Percentiles rank a stretch among this genome's conserved stretches.
Conservation (phyloP, 2,329 filamentous ascomycete species). For the Trichoderma citrinoviride region DNA sequence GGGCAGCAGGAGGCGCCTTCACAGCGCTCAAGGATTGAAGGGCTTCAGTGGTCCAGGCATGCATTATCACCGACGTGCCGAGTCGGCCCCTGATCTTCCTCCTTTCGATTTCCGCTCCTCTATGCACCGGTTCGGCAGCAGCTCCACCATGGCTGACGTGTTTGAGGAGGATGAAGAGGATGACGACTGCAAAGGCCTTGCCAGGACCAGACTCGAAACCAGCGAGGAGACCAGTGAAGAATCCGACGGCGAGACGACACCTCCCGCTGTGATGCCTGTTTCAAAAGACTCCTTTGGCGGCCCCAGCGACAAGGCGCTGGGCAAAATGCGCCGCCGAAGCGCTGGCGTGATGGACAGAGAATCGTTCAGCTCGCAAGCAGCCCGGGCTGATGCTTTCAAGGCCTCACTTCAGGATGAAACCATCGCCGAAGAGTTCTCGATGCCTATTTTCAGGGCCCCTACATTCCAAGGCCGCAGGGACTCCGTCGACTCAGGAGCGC, state of each 20-base stretch:
- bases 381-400: constrained; percentile 49
- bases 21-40: constrained; percentile 71
- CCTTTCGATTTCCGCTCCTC: constrained; percentile 66
- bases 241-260: constrained; percentile 41
- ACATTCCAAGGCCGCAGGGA: constrained; percentile 36
- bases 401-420: constrained; percentile 52
- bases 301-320: constrained; percentile 25
- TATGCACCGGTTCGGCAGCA: constrained; percentile 62
- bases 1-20: constrained; percentile 65
- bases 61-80: constrained; percentile 74
- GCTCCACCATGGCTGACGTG: constrained; percentile 78
- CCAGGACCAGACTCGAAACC: constrained; percentile 42
- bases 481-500: constrained; percentile 41
- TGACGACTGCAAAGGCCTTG: constrained; percentile 43
- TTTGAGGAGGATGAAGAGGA: constrained; percentile 81
- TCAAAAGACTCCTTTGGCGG: constrained; percentile 28
- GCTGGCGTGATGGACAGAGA: constrained; percentile 46
- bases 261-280: constrained; percentile 29
- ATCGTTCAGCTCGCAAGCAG: constrained; percentile 27
- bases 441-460: constrained; percentile 41
- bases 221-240: constrained; percentile 49
- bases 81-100: constrained; percentile 76
- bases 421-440: constrained; percentile 47
- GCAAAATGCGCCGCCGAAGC: constrained; percentile 42
- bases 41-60: constrained; percentile 67